Base-by-base conservation (phyloP, 495 filamentous ascomycete genomes). In the Bacidia rubella region DNA sequence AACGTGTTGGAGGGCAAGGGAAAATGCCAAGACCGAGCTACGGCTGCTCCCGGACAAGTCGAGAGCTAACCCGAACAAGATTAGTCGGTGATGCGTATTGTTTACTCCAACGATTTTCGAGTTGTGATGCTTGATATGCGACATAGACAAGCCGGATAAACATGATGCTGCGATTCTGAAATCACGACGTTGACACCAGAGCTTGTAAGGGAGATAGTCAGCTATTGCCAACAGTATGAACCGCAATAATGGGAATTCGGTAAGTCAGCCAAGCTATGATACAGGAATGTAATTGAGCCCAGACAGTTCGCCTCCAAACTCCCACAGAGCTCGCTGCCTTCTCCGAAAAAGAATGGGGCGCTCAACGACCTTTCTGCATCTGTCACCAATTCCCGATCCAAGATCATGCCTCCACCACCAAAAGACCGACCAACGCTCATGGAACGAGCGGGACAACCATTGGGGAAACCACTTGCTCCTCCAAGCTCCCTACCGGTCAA, bases 311-410 rank as follows among this genome's bases (percentile, higher is more conserved):
- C 52, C 39, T 63, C 61, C 43, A 49, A 47, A n/a, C 20, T 63
- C 20, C 61, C 54, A 15, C 57, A 50, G 20, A 49, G 45, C 3
- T 47, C 49, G 3, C 51, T 47, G 19, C 38, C 48, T 4, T 55
- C 61, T 29, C 55, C 64, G 20, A 60, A 53, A 4, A 54, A 60
- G 2, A 62, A 64, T 10, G 62, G 54, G 5, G 67, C 63, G 47
- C 60, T 83, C 3, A 61, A 60, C 43, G 80, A 84, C 54, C 75
- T 82, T 64, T 76, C 77, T 51, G 72, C 79, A 2, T 85, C 85
- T 2, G 73, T 80, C 51, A 79, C 70, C 55, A 92, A 92, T 68
- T 70, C 78, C 53, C 80, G 85, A 54, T 74, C 78, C 11, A 64
- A 65, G 23, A 63, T 72, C 26, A 66, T 73, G 53, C 69, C 72